phyloP scores from a whole-genome alignment of 2,329 filamentous ascomycete species.

The Talaromyces sp. region DNA sequence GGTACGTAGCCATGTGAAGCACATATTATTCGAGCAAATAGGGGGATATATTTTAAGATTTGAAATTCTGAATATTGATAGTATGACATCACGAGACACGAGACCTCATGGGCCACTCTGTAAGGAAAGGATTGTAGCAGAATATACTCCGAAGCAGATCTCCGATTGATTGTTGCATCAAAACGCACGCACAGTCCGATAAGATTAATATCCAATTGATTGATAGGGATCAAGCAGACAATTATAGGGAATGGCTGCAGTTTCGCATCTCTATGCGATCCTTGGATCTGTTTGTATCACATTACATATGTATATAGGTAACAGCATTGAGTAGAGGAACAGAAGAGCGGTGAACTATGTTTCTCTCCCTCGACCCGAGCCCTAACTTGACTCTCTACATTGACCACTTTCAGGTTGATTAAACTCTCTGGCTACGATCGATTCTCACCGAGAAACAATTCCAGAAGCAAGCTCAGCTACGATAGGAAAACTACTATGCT shows the following conservation, averaged over 20 bases:
- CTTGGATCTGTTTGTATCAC: background rate
- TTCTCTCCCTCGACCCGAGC: background rate
- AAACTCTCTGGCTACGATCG: background rate
- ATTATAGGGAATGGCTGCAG: background rate
- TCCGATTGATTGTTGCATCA: background rate
- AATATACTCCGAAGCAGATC: constrained; percentile 4
- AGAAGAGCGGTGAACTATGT: background rate
- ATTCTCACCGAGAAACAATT: background rate
- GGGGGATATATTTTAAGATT: background rate
- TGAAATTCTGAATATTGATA: background rate
- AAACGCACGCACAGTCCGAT: background rate
- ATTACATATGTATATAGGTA: too few relatives aligned
- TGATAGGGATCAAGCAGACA: background rate
- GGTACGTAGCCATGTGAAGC: background rate
- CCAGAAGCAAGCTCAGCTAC: background rate
- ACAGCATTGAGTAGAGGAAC: background rate
- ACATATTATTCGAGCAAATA: background rate
- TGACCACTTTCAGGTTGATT: background rate
- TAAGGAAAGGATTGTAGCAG: background rate
- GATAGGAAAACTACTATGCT: background rate
- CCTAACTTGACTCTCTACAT: background rate
- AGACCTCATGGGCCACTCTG: background rate
- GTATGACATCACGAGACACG: constrained; percentile 6
- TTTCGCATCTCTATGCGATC: background rate
- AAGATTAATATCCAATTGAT: background rate